phyloP scores from a whole-genome alignment of 495 filamentous ascomycete genomes.

The Parachaetomium inaequale region DNA sequence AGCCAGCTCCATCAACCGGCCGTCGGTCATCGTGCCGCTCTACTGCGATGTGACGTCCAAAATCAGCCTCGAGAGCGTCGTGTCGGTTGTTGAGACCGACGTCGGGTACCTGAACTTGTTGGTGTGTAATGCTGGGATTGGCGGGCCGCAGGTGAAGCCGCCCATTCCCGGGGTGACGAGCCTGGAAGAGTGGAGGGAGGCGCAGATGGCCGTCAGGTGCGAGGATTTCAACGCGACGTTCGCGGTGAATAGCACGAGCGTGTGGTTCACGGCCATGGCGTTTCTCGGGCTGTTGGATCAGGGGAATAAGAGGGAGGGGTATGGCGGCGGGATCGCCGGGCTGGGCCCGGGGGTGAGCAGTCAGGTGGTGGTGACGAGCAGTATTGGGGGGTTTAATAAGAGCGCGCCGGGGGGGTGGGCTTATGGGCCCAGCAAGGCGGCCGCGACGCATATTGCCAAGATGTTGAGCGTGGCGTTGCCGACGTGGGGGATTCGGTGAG shows the following conservation, averaged over 20 bases:
- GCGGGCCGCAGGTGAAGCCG: conserved; percentile 47
- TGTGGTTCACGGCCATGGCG: conserved; percentile 61
- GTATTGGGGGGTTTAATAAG: conserved; percentile 59
- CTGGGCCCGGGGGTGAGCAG: conserved; percentile 30
- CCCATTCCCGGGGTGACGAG: conserved; percentile 31
- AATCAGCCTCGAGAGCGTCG: conserved; percentile 53
- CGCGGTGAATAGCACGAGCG: conserved; percentile 56
- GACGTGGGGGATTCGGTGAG: conserved; percentile 55
- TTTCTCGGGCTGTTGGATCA: conserved; percentile 60
- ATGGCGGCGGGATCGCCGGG: neutral
- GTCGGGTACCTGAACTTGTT: conserved; percentile 60
- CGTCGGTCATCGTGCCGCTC: conserved; percentile 53
- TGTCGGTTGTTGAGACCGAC: conserved; percentile 50
- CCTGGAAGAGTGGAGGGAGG: conserved; percentile 51
- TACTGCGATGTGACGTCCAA: conserved; percentile 65
- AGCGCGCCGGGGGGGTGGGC: conserved; percentile 54
- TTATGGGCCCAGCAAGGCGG: conserved; percentile 62
- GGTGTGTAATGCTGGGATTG: conserved; percentile 63
- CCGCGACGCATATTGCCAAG: conserved; percentile 62
- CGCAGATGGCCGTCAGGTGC: conserved; percentile 49
- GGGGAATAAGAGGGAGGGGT: conserved; percentile 51
- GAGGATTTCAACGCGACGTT: conserved; percentile 58
- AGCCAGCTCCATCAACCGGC: conserved; percentile 36
- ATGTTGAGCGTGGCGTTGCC: conserved; percentile 51
- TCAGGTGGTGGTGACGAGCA: conserved; percentile 62